phyloP scores from a whole-genome alignment of 495 filamentous ascomycete species.

The Paragyromitra xinjiangensis region DNA sequence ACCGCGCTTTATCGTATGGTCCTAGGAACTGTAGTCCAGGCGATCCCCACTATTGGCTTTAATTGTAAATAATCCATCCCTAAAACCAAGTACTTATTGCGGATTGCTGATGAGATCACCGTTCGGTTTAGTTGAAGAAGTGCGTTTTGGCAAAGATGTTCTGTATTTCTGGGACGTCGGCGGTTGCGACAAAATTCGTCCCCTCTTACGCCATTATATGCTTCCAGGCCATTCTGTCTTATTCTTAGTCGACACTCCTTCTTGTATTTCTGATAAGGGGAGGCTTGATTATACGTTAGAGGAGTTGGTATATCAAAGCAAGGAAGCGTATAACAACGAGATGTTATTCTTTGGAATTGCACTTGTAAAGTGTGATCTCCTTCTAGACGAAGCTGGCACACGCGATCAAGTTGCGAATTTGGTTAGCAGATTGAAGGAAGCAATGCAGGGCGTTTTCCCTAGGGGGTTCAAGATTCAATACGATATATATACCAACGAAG shows the following conservation, averaged over 20 bases:
- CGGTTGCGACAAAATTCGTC: constrained; percentile 45
- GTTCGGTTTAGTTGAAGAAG: constrained; percentile 24
- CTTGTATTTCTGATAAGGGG: constrained; percentile 5
- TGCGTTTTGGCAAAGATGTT: constrained; percentile 13
- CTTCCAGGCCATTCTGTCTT: constrained; percentile 18
- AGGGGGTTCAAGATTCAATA: background rate
- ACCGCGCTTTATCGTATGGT: constrained; percentile 42
- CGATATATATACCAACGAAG: constrained; percentile 32
- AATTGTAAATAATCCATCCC: constrained; percentile 21
- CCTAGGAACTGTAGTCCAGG: constrained; percentile 3
- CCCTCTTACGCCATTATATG: constrained; percentile 45
- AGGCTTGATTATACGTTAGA: constrained; percentile 31
- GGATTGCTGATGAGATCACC: background rate
- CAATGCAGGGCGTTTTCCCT: constrained; percentile 30
- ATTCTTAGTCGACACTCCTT: constrained; percentile 39
- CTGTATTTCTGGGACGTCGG: constrained; percentile 47
- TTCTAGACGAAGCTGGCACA: background rate
- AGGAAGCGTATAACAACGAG: background rate
- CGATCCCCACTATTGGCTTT: constrained; percentile 50
- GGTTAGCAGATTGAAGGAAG: background rate
- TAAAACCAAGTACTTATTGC: background rate
- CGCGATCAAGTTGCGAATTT: background rate
- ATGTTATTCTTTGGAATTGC: constrained; percentile 34
- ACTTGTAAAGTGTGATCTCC: constrained; percentile 37
- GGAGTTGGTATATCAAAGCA: constrained; percentile 13